phyloP scores from a whole-genome alignment of 192 early-diverging fungal genomes.

The Obelidium mucronatum region DNA sequence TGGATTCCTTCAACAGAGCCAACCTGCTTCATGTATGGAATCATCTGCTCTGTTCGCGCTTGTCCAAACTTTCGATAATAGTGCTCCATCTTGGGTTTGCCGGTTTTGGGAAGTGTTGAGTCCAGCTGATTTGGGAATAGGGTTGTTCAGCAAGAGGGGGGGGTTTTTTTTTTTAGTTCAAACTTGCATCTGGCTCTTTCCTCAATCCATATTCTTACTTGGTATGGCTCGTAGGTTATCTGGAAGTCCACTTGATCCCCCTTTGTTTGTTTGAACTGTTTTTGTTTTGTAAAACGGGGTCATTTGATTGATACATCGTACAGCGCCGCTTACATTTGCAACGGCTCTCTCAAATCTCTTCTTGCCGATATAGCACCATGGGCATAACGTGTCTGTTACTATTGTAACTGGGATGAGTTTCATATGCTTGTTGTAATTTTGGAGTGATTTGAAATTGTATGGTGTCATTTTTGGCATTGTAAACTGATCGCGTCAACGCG shows the following conservation, averaged over 20 bases:
- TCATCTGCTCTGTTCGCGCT: conserved; percentile 56
- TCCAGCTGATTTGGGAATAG: conserved; percentile 81
- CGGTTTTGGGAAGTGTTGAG: conserved; percentile 60
- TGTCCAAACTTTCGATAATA: conserved; percentile 76
- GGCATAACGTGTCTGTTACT: conserved; percentile 75
- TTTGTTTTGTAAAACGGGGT: no score
- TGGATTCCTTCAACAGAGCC: conserved; percentile 71
- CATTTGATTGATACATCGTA: no score
- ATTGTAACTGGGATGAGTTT: conserved; percentile 65
- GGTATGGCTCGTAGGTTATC: conserved; percentile 72
- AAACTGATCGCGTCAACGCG: no score
- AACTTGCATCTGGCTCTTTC: no score
- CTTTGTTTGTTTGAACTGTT: no score
- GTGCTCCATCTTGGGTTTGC: conserved; percentile 55
- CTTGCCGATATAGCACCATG: conserved; percentile 83
- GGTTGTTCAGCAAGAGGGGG: no score
- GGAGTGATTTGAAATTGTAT: no score
- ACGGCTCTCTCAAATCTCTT: conserved; percentile 74
- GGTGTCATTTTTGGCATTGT: no score
- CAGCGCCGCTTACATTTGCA: not conserved
- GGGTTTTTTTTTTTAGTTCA: no score
- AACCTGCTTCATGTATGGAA: conserved; percentile 55
- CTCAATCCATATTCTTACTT: no score
- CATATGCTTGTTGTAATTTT: no score
- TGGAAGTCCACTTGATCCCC: conserved; percentile 62